Evolutionary conservation across 2,329 filamentous ascomycete genomes (phyloP).

Genomic region (Aspergillus cejpii): DNA sequence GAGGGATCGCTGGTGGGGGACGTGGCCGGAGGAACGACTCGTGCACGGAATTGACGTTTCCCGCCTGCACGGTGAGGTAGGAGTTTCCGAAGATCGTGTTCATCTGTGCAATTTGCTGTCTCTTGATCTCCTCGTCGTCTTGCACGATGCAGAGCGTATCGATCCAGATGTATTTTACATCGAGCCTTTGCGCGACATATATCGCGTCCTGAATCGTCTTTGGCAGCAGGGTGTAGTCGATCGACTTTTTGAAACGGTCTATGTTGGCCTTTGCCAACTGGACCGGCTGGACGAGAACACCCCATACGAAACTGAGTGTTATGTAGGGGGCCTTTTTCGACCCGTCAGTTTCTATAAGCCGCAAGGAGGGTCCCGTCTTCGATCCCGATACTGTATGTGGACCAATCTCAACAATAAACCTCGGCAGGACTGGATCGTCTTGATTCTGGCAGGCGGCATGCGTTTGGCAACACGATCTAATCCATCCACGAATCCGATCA

Average conservation of each 20-base stretch:
- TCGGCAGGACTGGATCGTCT: not conserved
- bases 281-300: slow-evolving; percentile 1
- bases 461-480: not conserved
- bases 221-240: slow-evolving; percentile 1
- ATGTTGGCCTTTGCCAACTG: not conserved
- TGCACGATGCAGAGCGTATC: not conserved
- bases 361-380: not conserved
- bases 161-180: slow-evolving; percentile 1
- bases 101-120: not conserved
- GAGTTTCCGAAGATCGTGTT: not conserved
- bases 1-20: not conserved
- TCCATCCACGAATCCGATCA: not conserved
- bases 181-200: not conserved
- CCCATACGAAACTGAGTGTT: slow-evolving; percentile 29
- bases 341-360: not conserved
- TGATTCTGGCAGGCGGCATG: not conserved
- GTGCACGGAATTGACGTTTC: not conserved
- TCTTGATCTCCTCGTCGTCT: not conserved
- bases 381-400: not conserved
- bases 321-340: slow-evolving; percentile 47
- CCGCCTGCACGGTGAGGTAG: not conserved
- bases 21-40: slow-evolving; percentile 1
- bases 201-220: not conserved
- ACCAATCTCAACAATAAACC: not conserved
- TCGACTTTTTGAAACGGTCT: not conserved